Percentiles rank a stretch among this genome's conserved stretches.
Conservation (phyloP, 352 stramenopile genomes). For the Pythium coloratum region DNA sequence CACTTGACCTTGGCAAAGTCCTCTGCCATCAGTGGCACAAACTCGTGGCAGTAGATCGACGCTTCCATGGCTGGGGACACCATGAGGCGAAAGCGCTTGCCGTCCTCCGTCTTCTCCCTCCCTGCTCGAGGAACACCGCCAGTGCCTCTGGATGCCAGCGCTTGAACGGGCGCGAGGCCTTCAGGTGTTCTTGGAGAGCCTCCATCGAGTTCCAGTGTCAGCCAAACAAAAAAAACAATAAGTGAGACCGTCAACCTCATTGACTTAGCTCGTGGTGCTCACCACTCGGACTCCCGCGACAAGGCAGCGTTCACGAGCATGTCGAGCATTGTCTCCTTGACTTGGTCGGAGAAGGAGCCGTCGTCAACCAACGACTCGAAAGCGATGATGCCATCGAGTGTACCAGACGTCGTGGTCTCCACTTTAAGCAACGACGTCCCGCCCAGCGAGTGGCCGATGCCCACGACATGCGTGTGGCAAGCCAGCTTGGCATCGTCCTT, state of each 20-base stretch:
- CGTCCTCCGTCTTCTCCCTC: slow-evolving; percentile 4
- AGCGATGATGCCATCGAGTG: slow-evolving; percentile 23
- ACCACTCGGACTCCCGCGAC: slow-evolving; percentile 6
- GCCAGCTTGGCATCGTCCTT: slow-evolving; percentile 4
- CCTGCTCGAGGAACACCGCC: slow-evolving; percentile 7
- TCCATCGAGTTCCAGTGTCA: slow-evolving; percentile 1
- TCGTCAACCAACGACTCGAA: slow-evolving; percentile 22
- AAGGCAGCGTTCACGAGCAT: slow-evolving; percentile 14
- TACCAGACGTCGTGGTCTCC: slow-evolving; percentile 20
- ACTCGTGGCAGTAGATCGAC: slow-evolving; percentile 11
- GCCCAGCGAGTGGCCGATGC: slow-evolving; percentile 31
- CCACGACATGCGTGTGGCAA: slow-evolving; percentile 9
- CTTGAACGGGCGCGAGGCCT: background rate
- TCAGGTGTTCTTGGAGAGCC: background rate
- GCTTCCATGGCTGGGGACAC: background rate
- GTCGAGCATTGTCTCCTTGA: background rate
- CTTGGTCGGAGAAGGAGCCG: background rate
- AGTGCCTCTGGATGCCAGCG: slow-evolving; percentile 11
- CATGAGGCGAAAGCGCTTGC: slow-evolving; percentile 11
- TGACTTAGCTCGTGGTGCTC: too few relatives aligned
- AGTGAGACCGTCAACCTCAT: too few relatives aligned
- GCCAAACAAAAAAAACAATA: too few relatives aligned
- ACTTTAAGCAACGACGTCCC: slow-evolving; percentile 15
- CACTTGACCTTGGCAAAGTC: slow-evolving; percentile 11
- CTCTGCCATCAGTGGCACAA: slow-evolving; percentile 4